Percentiles rank a stretch among this genome's conserved stretches.
Evolutionary conservation across 169 alveolate genomes (phyloP).

Genomic region (Plasmodium ovale): DNA sequence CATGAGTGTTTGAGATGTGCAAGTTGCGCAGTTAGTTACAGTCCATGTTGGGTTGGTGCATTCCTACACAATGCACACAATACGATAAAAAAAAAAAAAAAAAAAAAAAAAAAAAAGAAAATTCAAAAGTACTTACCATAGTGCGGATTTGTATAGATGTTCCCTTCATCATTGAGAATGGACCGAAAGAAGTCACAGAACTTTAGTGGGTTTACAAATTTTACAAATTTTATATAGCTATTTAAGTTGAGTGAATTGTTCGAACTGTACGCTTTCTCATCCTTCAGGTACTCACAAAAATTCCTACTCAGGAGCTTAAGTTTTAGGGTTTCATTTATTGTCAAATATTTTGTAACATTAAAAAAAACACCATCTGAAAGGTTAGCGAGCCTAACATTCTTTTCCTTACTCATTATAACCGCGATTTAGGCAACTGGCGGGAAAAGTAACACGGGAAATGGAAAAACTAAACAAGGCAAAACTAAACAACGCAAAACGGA

Average conservation of each 20-base stretch:
- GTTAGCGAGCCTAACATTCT: conserved; percentile 3
- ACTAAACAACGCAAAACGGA: not conserved
- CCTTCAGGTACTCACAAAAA: conserved; percentile 40
- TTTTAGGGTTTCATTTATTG: conserved; percentile 44
- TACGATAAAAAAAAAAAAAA: not conserved
- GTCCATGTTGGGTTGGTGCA: no score
- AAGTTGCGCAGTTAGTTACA: no score
- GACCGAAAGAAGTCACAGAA: conserved; percentile 26
- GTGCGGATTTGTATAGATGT: conserved; percentile 7
- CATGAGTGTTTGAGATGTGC: not conserved
- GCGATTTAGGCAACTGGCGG: not conserved
- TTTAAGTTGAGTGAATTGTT: conserved; percentile 21
- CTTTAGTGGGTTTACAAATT: conserved; percentile 24
- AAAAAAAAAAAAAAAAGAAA: no score
- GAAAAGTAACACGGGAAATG: not conserved
- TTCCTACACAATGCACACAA: not conserved
- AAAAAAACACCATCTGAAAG: conserved; percentile 22
- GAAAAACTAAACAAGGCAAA: conserved; percentile 1
- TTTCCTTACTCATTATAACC: conserved; percentile 31
- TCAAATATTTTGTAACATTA: conserved; percentile 30
- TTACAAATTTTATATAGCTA: conserved; percentile 43
- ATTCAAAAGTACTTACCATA: conserved; percentile 20
- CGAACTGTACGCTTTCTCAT: conserved; percentile 29
- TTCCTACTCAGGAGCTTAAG: conserved; percentile 22
- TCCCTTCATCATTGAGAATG: conserved; percentile 36